phyloP scores from a whole-genome alignment of 441 rosid species.

The Gossypium schwendimanii region DNA sequence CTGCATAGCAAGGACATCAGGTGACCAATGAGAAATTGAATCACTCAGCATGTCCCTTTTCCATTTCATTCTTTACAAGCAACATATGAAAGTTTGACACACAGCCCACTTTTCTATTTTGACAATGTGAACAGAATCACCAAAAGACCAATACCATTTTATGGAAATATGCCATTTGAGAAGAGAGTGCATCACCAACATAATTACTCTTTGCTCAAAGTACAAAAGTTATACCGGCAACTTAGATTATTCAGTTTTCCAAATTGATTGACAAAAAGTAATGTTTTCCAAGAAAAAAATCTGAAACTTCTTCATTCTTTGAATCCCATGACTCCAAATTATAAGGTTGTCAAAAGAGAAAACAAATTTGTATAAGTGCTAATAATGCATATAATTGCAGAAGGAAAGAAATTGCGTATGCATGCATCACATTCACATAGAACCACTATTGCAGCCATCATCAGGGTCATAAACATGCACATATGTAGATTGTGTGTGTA shows the following conservation, averaged over 20 bases:
- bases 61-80: neutral
- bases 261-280: neutral
- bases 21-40: neutral
- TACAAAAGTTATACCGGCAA: constrained; percentile 3
- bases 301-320: constrained; percentile 2
- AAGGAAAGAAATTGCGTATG: neutral
- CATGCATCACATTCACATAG: neutral
- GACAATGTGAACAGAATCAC: neutral
- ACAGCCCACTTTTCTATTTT: neutral
- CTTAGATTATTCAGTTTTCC: neutral
- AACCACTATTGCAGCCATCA: neutral
- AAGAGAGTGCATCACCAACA: neutral
- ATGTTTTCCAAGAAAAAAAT: neutral
- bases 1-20: constrained; percentile 31
- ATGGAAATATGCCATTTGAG: neutral
- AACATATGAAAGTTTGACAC: neutral
- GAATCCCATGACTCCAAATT: constrained; percentile 1
- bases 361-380: neutral
- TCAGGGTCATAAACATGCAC: neutral
- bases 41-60: neutral
- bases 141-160: neutral
- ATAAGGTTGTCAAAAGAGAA: neutral
- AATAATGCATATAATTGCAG: neutral
- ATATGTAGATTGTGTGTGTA: neutral
- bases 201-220: neutral